A percentile compares a stretch with the other conserved stretches of the same genome.
Evolutionary conservation across 2,329 filamentous ascomycete species (phyloP).

Genomic region (Xylaria sp.): DNA sequence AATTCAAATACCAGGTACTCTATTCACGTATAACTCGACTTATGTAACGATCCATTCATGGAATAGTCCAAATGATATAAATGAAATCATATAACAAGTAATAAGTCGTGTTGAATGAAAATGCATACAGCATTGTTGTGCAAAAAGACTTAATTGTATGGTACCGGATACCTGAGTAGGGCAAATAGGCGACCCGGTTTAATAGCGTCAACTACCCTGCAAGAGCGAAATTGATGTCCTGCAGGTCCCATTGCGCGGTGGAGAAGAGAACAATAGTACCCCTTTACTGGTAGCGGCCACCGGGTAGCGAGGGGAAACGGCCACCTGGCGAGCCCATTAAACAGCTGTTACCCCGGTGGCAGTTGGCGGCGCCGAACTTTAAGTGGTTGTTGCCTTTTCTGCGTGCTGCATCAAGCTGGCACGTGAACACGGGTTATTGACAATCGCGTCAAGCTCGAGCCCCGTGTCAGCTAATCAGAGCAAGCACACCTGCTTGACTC

Average conservation of each 20-base stretch:
- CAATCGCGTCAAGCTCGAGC: constrained; percentile 29
- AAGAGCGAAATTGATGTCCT: constrained; percentile 36
- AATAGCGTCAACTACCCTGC: constrained; percentile 15
- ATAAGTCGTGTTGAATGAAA: no score
- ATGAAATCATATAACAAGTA: no score
- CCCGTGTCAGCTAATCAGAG: constrained; percentile 23
- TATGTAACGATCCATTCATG: no score
- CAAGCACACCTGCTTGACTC: constrained; percentile 12
- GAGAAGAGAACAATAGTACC: background rate
- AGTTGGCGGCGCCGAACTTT: background rate
- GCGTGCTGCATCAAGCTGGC: background rate
- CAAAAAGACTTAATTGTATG: no score
- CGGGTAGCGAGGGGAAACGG: no score
- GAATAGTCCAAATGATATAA: no score
- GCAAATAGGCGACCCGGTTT: background rate
- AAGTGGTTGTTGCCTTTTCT: background rate
- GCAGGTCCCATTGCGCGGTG: constrained; percentile 18
- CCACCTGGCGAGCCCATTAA: no score
- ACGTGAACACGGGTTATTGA: constrained; percentile 38
- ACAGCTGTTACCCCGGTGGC: no score
- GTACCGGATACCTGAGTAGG: no score
- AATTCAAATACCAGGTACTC: constrained; percentile 4
- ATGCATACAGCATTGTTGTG: no score
- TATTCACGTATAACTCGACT: background rate
- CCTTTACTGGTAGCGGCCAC: background rate